phyloP scores from a whole-genome alignment of 768 basidiomycete genomes.

The Atractiella rhizophila region DNA sequence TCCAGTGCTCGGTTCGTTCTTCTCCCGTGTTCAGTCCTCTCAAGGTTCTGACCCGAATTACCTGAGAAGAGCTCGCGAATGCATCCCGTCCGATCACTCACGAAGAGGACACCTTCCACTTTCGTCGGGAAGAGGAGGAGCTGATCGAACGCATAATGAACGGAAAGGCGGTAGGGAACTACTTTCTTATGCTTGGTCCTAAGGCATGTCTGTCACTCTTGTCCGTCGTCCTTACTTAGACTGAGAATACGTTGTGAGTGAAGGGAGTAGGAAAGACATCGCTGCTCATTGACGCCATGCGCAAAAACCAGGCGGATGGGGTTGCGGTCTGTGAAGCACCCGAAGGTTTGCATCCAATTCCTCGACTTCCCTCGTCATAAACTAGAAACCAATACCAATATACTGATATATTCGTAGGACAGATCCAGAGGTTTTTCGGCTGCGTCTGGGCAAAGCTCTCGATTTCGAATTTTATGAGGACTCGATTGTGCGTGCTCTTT shows the following conservation, averaged over 20 bases:
- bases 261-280: neutral
- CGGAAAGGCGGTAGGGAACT: slow-evolving; percentile 1
- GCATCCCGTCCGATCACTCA: no score
- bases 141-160: neutral
- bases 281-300: slow-evolving; percentile 48
- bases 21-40: no score
- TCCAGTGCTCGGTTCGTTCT: no score
- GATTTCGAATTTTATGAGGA: slow-evolving; percentile 72
- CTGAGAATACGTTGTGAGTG: slow-evolving; percentile 33
- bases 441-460: slow-evolving; percentile 59
- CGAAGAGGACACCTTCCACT: slow-evolving; percentile 1
- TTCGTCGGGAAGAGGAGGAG: slow-evolving; percentile 5
- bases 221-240: slow-evolving; percentile 44
- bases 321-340: slow-evolving; percentile 59
- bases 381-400: no score
- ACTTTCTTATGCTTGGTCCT: slow-evolving; percentile 7
- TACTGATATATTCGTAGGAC: no score
- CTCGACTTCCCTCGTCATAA: no score
- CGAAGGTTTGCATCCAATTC: no score
- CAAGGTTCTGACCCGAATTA: no score
- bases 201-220: slow-evolving; percentile 7
- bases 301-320: slow-evolving; percentile 36
- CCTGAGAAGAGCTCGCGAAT: no score
- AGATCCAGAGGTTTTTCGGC: slow-evolving; percentile 57
- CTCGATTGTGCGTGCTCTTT: no score